phyloP scores from a whole-genome alignment of 2,329 filamentous ascomycete genomes.

The Penicillium sp. region DNA sequence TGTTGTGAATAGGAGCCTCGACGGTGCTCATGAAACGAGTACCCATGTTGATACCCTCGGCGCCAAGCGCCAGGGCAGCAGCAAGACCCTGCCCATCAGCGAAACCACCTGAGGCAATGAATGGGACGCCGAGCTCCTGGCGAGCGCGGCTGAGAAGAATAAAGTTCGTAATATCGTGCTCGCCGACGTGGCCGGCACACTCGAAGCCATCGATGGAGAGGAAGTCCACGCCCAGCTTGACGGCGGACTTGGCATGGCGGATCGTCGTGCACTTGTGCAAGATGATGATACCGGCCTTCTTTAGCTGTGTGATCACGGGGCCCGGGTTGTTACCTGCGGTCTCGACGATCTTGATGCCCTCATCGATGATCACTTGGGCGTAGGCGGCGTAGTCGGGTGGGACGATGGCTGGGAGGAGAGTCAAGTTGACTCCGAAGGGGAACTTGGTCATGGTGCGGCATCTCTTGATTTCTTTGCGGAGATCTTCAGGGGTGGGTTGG shows the following conservation, averaged over 20 bases:
- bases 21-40: conserved; percentile 96
- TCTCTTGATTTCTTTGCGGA: conserved; percentile 88
- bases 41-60: conserved; percentile 97
- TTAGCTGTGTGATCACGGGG: conserved; percentile 85
- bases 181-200: conserved; percentile 72
- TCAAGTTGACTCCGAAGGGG: conserved; percentile 89
- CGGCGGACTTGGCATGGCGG: conserved; percentile 83
- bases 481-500: conserved; percentile 85
- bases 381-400: conserved; percentile 92
- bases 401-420: conserved; percentile 83
- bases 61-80: conserved; percentile 84
- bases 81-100: conserved; percentile 92
- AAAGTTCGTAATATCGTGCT: conserved; percentile 57
- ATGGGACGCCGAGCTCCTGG: conserved; percentile 81
- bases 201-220: conserved; percentile 97
- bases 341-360: conserved; percentile 88
- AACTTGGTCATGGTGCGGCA: conserved; percentile 70
- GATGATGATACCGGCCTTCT: conserved; percentile 74
- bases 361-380: conserved; percentile 88
- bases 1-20: conserved; percentile 87
- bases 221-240: conserved; percentile 96
- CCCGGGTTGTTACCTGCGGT: conserved; percentile 89
- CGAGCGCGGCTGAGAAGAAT: conserved; percentile 78
- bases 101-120: conserved; percentile 95
- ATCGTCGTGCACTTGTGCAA: conserved; percentile 99